Evolutionary conservation across 306 rosid species (phyloP).

Genomic region (Pyrus betulifolia): DNA sequence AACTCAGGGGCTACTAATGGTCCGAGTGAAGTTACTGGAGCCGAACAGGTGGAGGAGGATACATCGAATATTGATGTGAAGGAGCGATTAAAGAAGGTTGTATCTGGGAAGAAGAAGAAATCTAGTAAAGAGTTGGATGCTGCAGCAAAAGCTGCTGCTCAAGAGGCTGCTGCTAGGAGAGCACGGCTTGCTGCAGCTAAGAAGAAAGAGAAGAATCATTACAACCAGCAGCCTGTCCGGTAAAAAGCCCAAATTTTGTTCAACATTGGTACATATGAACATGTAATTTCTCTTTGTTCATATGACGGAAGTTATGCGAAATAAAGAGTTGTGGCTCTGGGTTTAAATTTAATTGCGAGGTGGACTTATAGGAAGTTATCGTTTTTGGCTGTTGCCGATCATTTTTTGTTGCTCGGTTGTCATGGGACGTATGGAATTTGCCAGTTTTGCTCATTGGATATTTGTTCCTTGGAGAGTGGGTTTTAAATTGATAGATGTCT

Average conservation of each 20-base stretch:
- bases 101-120: conserved; percentile 71
- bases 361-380: conserved; percentile 40
- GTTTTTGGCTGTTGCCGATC: conserved; percentile 20
- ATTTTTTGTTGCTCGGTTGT: conserved; percentile 33
- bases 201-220: conserved; percentile 94
- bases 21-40: conserved; percentile 28
- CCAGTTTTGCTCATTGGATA: conserved; percentile 28
- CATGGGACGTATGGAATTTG: conserved; percentile 26
- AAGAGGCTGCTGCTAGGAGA: conserved; percentile 81
- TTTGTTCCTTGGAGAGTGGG: conserved; percentile 27
- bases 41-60: conserved; percentile 52
- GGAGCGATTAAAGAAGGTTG: conserved; percentile 81
- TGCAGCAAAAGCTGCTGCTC: conserved; percentile 79
- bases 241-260: conserved; percentile 26
- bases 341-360: conserved; percentile 30
- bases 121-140: conserved; percentile 76
- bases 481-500: conserved; percentile 16
- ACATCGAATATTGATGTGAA: conserved; percentile 64
- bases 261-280: conserved; percentile 40
- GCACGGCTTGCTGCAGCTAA: conserved; percentile 85
- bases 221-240: conserved; percentile 89
- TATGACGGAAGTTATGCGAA: conserved; percentile 38
- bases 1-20: conserved; percentile 37
- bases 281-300: conserved; percentile 55
- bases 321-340: conserved; percentile 45